These are phyloP conservation scores for Apium graveolens DNA, from an alignment of 129 eudicot species.

Conservation along the genomic window DNA sequence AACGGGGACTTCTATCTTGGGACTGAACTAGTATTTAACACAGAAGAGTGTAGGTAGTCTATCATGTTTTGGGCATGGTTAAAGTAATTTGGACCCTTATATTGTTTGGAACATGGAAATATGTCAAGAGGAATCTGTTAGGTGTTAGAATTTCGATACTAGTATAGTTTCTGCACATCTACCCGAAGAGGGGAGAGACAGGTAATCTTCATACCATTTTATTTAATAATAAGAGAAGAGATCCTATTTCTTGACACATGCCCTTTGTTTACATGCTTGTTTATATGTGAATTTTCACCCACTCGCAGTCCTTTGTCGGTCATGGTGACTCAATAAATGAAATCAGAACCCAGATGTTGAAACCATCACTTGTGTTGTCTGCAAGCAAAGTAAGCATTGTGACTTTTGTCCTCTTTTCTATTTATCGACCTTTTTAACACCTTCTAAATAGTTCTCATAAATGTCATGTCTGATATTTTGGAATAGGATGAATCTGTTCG, in stretches of 20 bases:
- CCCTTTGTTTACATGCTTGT: background rate
- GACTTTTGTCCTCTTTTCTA: background rate
- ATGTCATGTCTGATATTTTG: constrained; percentile 11
- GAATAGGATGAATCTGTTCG: constrained; percentile 98
- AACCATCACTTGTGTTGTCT: constrained; percentile 88
- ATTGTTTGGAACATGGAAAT: background rate
- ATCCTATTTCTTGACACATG: background rate
- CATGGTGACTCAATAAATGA: constrained; percentile 98
- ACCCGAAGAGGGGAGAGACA: background rate
- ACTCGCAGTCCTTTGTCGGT: constrained; percentile 80
- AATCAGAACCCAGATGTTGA: constrained; percentile 79
- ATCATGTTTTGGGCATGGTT: background rate
- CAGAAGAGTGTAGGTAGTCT: background rate
- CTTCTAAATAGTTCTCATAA: background rate
- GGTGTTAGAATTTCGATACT: background rate
- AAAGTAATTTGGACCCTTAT: background rate
- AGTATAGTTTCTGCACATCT: background rate
- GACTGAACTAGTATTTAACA: background rate
- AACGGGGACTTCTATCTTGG: background rate
- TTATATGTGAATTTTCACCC: constrained; percentile 6
- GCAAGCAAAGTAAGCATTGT: constrained; percentile 77
- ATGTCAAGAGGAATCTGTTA: background rate
- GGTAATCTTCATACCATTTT: background rate
- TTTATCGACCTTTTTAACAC: background rate
- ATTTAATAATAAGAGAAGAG: background rate